Base-by-base conservation (phyloP, 768 basidiomycete genomes). In the Hygrophorus pudorinus region DNA sequence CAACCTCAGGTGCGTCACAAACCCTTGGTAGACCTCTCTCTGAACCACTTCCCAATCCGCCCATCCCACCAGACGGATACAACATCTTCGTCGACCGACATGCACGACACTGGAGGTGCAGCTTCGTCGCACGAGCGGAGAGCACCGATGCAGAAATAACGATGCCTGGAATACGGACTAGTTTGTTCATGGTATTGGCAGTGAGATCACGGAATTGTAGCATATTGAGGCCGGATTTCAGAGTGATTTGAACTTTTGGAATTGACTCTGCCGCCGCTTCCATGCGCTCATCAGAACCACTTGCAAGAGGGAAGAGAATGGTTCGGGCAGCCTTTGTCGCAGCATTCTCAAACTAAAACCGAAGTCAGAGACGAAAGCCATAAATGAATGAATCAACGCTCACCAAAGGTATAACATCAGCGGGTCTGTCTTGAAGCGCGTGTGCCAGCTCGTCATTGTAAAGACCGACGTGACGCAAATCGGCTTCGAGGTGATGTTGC, bases 101-200 rank as follows among this genome's bases (percentile, higher is more conserved):
- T 1, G 81, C 79, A 46, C 91, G 88, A 62, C 96, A 99, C 61
- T 92, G 91, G 13, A 99, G 72, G 53, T 88, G 83, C 4, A 99
- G 74, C 51, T 85, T 88, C 16, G 91, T 92, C 8, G 96, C 91
- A 35, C 94, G 81, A 1, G 94, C 88, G 0, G 91, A 88, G 16
- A 98, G 75, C 13, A 91, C 83, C 8, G 92, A 94, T 0, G 96
- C 89, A 27, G 93, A 93, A 59, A 98, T 97, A 59, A 98, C 92
- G 55, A 99, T 99, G 27, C 96, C 96, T 1, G 96, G 96, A 34
- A 97, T 77, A 47, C 96, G 86, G 30, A 99, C 93, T 34, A 99
- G 81, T 58, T 88, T 92, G 57, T 91, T 93, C 73, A 98, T 86
- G 16, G 85, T 91, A 54, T 92, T 78, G 8, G 96, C 96, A 0